Conservation (phyloP, 2,329 filamentous ascomycete species). For the Arachnopeziza araneosa region DNA sequence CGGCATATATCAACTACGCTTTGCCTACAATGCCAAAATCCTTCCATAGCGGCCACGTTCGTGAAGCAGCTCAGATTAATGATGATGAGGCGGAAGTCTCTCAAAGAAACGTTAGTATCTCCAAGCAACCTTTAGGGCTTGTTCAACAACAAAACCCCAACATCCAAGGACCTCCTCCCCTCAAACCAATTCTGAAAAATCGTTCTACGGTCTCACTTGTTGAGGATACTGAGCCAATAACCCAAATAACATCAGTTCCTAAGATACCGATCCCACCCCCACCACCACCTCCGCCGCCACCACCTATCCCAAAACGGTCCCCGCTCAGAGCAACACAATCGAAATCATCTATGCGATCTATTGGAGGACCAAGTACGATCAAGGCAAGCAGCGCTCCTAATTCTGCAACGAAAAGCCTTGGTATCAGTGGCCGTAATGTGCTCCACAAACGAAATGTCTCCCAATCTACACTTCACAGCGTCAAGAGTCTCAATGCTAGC, state of each 20-base stretch:
- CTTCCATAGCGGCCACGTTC: constrained; percentile 36
- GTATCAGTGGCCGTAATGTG: constrained; percentile 15
- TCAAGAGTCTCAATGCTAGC: constrained; percentile 16
- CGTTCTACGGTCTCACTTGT: constrained; percentile 19
- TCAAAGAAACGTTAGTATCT: constrained; percentile 5
- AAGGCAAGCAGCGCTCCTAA: constrained; percentile 3
- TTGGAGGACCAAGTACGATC: constrained; percentile 1
- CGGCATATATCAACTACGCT: constrained; percentile 21
- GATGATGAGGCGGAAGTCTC: constrained; percentile 29
- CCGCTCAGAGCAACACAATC: constrained; percentile 18
- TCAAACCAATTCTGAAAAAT: constrained; percentile 28
- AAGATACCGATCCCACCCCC: neutral
- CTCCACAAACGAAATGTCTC: constrained; percentile 23
- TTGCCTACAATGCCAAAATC: constrained; percentile 27
- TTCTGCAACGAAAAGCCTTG: constrained; percentile 7
- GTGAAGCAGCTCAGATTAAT: constrained; percentile 46
- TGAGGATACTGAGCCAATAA: constrained; percentile 9
- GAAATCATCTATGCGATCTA: constrained; percentile 18
- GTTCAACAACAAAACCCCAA: constrained; percentile 13
- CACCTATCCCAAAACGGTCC: constrained; percentile 18
- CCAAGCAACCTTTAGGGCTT: constrained; percentile 22
- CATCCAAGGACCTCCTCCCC: constrained; percentile 1
- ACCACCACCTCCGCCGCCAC: constrained; percentile 15
- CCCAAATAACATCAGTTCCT: neutral
- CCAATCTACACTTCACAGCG: constrained; percentile 15